Evolutionary conservation across 2,329 filamentous ascomycete genomes (phyloP), one percentile per base, ranked within the genome.

Genomic region (Lachnellula willkommii): DNA sequence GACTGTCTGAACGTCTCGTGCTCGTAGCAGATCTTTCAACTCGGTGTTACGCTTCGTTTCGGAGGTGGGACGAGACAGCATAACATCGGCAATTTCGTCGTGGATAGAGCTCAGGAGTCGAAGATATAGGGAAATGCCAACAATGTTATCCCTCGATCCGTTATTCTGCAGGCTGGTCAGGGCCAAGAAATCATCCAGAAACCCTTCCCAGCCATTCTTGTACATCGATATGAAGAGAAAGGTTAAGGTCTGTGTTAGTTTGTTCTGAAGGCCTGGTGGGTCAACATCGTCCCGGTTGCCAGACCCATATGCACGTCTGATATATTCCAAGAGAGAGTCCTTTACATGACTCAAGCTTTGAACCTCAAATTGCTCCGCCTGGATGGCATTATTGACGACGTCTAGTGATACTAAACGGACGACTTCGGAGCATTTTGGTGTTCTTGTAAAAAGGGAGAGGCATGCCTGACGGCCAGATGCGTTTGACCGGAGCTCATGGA

Each of bases 11-110:
- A 95, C 90, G 71, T 99, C 93, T 62, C 91, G 83, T 61, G 84
- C 84, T 59, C 94, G 84, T 53, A 99, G 83, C 64, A 94, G 75
- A 71, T 99, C 95, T 73, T 99, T 99, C 62, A 99, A 79, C 61
- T 92, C 85, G 24, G 86, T 90, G 70, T 95, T 95, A 60, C 89
- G 86, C 72, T 90, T 93, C 63, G 88, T 83, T 68, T 97, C 91
- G 54, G 82, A 82, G 46, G 81, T 83, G 51, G 90, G 85, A 40
- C 93, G 84, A 48, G 87, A 84, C 52, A 97, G 81, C 62, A 97
- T 80, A 65, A 94, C 85, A 74, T 99, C 94, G 61, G 93, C 94
- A 67, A 99, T 96, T 72, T 99, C 94, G 66, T 99, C 94, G 69
- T 99, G 94, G 47, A 99, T 87, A 36, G 92, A 94, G 62, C 87